A percentile compares a stretch with the other conserved stretches of the same genome.
Conservation (phyloP, 345 rosid genomes). For the Clausena lansium region DNA sequence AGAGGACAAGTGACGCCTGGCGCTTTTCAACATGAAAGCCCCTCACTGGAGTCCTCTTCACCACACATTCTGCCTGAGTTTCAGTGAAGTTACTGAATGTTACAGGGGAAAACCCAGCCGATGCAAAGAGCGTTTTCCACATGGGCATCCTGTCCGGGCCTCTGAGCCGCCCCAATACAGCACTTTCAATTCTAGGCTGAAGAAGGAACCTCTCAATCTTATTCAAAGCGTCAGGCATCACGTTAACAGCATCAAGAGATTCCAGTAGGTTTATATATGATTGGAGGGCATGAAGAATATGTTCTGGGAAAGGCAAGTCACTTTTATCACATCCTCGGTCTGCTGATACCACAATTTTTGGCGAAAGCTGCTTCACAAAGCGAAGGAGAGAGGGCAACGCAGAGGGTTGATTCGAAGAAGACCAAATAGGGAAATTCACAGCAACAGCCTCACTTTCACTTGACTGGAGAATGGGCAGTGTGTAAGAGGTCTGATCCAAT, state of each 20-base stretch:
- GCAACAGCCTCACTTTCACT: slow-evolving; percentile 46
- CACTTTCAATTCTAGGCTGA: slow-evolving; percentile 48
- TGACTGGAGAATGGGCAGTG: slow-evolving; percentile 34
- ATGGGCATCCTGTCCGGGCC: slow-evolving; percentile 41
- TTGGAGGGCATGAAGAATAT: slow-evolving; percentile 44
- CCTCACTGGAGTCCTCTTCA: slow-evolving; percentile 46
- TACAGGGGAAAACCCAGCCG: slow-evolving; percentile 42
- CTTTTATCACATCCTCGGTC: slow-evolving; percentile 45
- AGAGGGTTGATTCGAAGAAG: slow-evolving; percentile 35
- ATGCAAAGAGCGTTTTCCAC: slow-evolving; percentile 48
- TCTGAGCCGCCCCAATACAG: slow-evolving; percentile 39
- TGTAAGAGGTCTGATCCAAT: slow-evolving; percentile 36
- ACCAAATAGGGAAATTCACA: slow-evolving; percentile 53
- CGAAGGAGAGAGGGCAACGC: slow-evolving; percentile 42
- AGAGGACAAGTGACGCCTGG: slow-evolving; percentile 47
- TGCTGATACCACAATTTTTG: slow-evolving; percentile 47
- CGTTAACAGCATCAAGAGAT: slow-evolving; percentile 47
- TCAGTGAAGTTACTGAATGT: slow-evolving; percentile 50
- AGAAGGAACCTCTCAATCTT: slow-evolving; percentile 56
- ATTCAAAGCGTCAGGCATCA: slow-evolving; percentile 39
- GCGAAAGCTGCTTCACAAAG: slow-evolving; percentile 50
- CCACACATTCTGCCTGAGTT: slow-evolving; percentile 52
- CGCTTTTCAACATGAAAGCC: slow-evolving; percentile 59
- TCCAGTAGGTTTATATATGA: slow-evolving; percentile 40
- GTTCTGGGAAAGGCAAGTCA: slow-evolving; percentile 50